Evolutionary conservation across 805 yeast species (phyloP), one percentile per base, ranked within the genome.

Genomic region (Schwanniomyces vanrijiae): DNA sequence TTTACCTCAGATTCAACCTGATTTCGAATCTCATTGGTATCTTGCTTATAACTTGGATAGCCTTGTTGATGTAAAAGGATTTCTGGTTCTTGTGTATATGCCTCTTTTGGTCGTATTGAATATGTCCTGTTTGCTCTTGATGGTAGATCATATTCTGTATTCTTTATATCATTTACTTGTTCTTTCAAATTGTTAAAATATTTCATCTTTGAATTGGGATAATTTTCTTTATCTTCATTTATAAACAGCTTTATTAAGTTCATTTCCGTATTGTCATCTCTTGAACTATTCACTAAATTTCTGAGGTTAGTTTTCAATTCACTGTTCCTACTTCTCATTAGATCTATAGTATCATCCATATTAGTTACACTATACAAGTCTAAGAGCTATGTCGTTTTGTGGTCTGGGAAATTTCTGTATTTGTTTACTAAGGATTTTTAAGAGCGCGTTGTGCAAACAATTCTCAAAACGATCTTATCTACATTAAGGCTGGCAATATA

Each of bases 121-220:
- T n/a, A 37, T 9, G 3, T 4, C 9, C 11, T 37, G 20, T 20
- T 20, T 5, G 6, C 20, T 26, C 20, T 39, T 11, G 37, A 26
- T 22, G 66, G 66, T 16, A 59, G 28, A 5, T 55, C 58, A 44
- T 54, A 62, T 14, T 53, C 52, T 6, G 56, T 54, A 29, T 51
- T 52, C 20, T 54, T 58, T 38, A 62, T 60, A 37, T 55, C 55
- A 13, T 53, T 46, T 19, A 66, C 63, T 20, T 55, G 57, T 28
- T 55, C 59, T 38, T 55, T 55, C 28, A 66, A 49, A 24, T 55
- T 56, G 16, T 55, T 54, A 28, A 60, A 59, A 44, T 47, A 45
- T 14, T 42, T 46, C 18, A 29, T 13, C 25, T 43, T 37, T 16
- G 29, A 18, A 16, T 13, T 35, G 16, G 10, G 11, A 3, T 35